Base-by-base conservation (phyloP, 2,329 filamentous ascomycete genomes). In the Hypomyces rosellus region DNA sequence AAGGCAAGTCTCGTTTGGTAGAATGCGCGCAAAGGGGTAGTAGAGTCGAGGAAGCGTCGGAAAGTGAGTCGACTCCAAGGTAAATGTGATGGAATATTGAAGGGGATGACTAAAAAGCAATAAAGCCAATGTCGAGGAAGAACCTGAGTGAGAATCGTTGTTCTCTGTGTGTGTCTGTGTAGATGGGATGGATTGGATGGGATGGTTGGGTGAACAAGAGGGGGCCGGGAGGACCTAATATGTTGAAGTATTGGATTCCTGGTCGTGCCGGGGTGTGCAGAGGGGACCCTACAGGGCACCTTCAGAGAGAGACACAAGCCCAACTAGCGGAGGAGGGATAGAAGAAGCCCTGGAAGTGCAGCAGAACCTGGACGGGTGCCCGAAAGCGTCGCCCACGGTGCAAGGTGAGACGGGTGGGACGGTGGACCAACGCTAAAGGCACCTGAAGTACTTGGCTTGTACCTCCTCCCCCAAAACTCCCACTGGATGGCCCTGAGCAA, bases 271-370 rank as follows among this genome's bases (percentile, higher is more conserved):
- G 25, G 25, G 25, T 30, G 25, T 30, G 25, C 25, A 14, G 46
- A 30, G 40, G 38, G 34, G 49, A 51, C 49, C 45, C 49, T 51
- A 48, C 41, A 48, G 49, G 25, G 25, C 25, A 30, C 9, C 25
- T 30, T 8, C 9, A 30, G 25, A 30, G 20, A 20, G 20, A 20
- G 20, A 20, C 20, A 5, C 3, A 20, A 20, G 5, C 3, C 5
- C 20, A 20, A 20, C 20, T 20, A 20, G 20, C 20, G 20, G 20
- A 20, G 20, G 20, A 20, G 25, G 25, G 25, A 30, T 30, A 8
- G 25, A 30, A 30, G 25, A 30, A 11, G 25, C 25, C 25, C 25
- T 30, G 9, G 25, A 30, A 30, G 25, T 30, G 42, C 37, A 46
- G 48, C 43, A 43, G 45, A 45, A 30, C n/a, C n/a, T n/a, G n/a